Percentiles rank a stretch among this genome's conserved stretches.
Evolutionary conservation across 345 rosid genomes (phyloP).

Genomic region (Rhodamnia argentea): DNA sequence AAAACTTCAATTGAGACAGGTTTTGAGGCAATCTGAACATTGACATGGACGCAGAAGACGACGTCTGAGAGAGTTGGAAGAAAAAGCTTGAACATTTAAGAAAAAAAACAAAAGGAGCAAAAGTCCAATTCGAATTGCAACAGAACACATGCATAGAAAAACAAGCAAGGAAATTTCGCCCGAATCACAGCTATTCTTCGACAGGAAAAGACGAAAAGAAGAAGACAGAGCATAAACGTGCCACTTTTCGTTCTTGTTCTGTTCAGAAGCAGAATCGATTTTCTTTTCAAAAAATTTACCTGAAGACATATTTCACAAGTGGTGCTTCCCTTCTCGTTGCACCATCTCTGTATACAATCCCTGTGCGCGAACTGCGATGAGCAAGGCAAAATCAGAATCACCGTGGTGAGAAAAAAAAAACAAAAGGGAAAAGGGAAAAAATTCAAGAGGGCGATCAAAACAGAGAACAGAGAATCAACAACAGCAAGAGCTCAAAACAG

Average conservation of each 20-base stretch:
- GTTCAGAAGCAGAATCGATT: not conserved
- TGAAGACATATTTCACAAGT: constrained; percentile 92
- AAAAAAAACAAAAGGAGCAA: not conserved
- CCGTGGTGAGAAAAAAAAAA: too few species aligned
- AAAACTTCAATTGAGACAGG: not conserved
- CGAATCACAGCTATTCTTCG: not conserved
- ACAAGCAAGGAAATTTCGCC: not conserved
- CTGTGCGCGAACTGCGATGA: constrained; percentile 68
- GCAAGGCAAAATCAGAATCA: not conserved
- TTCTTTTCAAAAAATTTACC: constrained; percentile 16
- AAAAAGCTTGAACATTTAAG: not conserved
- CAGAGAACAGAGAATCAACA: not conserved
- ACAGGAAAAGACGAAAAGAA: not conserved
- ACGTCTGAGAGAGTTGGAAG: not conserved
- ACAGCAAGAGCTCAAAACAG: not conserved
- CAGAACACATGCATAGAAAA: not conserved
- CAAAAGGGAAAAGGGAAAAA: not conserved
- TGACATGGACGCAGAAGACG: not conserved
- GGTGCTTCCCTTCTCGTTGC: constrained; percentile 92
- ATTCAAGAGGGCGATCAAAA: not conserved
- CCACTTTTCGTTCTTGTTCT: not conserved
- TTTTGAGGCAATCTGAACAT: not conserved
- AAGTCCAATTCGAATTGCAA: not conserved
- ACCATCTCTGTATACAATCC: constrained; percentile 97
- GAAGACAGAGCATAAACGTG: not conserved